These are phyloP conservation scores for Pseudopyrenochaeta lycopersici DNA, from an alignment of 2,329 filamentous ascomycete species.

Conservation along the genomic window DNA sequence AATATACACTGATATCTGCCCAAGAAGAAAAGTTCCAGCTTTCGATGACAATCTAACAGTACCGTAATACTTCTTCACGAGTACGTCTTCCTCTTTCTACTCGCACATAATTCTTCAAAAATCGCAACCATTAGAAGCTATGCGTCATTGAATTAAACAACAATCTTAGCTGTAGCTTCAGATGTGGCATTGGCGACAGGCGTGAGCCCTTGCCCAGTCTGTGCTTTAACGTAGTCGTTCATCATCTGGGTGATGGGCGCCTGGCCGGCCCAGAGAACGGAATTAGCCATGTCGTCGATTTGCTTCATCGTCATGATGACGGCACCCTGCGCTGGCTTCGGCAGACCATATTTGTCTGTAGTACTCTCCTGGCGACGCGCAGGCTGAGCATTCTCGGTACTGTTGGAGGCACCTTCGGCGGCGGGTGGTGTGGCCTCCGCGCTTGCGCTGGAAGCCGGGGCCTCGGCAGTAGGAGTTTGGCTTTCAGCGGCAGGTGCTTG, in stretches of 20 bases:
- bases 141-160: neutral
- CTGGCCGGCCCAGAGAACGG: constrained; percentile 38
- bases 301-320: constrained; percentile 46
- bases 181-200: constrained; percentile 9
- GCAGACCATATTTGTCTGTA: constrained; percentile 31
- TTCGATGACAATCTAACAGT: neutral
- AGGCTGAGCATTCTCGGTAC: constrained; percentile 24
- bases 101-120: too few relatives aligned
- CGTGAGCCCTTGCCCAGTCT: constrained; percentile 27
- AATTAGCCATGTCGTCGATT: constrained; percentile 42
- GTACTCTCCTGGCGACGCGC: constrained; percentile 26
- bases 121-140: too few relatives aligned
- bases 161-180: constrained; percentile 1
- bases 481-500: neutral
- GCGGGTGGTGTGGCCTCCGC: constrained; percentile 12
- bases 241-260: constrained; percentile 46
- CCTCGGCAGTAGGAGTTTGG: constrained; percentile 1
- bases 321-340: constrained; percentile 31
- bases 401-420: constrained; percentile 16
- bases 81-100: too few relatives aligned
- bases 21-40: neutral
- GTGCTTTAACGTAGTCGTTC: constrained; percentile 41
- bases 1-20: neutral
- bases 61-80: neutral
- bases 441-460: neutral